These are phyloP conservation scores for Triangularia verruculosa DNA, from an alignment of 2,329 filamentous ascomycete species.

Conservation along the genomic window DNA sequence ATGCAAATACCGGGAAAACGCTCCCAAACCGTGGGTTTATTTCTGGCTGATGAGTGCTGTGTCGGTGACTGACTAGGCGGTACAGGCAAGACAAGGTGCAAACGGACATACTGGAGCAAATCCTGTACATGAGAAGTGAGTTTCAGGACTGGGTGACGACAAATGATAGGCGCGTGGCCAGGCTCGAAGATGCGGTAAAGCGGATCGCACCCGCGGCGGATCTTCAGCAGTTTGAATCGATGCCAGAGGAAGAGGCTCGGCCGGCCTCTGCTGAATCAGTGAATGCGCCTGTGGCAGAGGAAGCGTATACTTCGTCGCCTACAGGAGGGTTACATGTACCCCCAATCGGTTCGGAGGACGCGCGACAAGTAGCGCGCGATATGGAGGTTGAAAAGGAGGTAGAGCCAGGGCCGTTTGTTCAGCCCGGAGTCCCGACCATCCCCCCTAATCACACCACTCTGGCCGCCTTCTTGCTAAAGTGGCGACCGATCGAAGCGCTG, in stretches of 20 bases:
- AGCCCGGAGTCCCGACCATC: constrained; percentile 64
- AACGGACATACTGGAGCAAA: constrained; percentile 58
- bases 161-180: constrained; percentile 35
- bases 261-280: constrained; percentile 22
- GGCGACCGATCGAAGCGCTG: constrained; percentile 65
- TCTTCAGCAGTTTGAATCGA: constrained; percentile 28
- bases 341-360: constrained; percentile 28
- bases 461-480: constrained; percentile 76
- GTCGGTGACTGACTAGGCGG: constrained; percentile 37
- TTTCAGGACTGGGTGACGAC: constrained; percentile 32
- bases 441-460: constrained; percentile 85
- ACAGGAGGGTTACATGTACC: neutral
- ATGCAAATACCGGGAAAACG: constrained; percentile 87
- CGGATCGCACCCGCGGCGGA: constrained; percentile 17
- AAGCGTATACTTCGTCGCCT: constrained; percentile 24
- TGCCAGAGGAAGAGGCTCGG: constrained; percentile 23
- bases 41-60: neutral
- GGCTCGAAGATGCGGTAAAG: constrained; percentile 38
- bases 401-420: constrained; percentile 50
- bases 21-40: constrained; percentile 78
- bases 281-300: constrained; percentile 31
- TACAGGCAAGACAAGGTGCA: constrained; percentile 57
- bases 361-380: constrained; percentile 34
- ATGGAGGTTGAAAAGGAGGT: constrained; percentile 50
- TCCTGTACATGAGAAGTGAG: constrained; percentile 41